These are phyloP conservation scores for Mediolabrus comicus DNA, from an alignment of 108 stramenopile species.

Conservation along the genomic window DNA sequence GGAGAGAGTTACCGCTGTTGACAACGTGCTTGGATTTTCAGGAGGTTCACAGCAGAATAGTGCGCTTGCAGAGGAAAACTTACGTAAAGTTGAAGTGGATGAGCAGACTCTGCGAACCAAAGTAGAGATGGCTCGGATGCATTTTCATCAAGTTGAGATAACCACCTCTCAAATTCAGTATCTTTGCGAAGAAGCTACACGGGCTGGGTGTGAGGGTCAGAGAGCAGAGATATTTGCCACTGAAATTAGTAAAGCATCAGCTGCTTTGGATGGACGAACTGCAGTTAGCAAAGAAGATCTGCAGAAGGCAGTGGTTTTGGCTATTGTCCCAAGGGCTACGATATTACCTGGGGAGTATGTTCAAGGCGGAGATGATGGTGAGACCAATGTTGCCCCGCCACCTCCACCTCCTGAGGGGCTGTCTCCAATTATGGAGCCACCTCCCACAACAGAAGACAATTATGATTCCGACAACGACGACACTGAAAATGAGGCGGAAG, in stretches of 20 bases:
- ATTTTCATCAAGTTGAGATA: constrained; percentile 38
- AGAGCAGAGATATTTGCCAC: constrained; percentile 77
- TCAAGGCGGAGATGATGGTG: not conserved
- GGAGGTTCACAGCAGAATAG: constrained; percentile 30
- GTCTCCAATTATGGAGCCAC: constrained; percentile 16
- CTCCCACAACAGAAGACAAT: constrained; percentile 36
- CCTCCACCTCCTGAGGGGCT: not conserved
- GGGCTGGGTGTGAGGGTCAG: constrained; percentile 70
- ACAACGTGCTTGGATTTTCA: constrained; percentile 46
- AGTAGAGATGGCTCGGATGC: constrained; percentile 59
- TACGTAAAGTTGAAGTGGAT: constrained; percentile 28
- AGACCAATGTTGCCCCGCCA: not conserved
- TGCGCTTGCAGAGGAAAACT: constrained; percentile 11
- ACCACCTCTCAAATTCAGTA: constrained; percentile 52
- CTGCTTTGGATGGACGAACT: constrained; percentile 61
- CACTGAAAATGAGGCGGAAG: constrained; percentile 51
- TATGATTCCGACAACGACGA: constrained; percentile 24
- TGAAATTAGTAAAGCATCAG: constrained; percentile 63
- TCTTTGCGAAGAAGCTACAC: constrained; percentile 72
- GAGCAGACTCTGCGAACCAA: constrained; percentile 58
- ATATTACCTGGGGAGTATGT: not conserved
- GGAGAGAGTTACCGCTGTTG: constrained; percentile 54
- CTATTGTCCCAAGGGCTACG: constrained; percentile 60
- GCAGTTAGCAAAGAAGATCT: constrained; percentile 45
- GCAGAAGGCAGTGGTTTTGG: constrained; percentile 56